Conservation (phyloP, 768 basidiomycete species). For the Mycena albidolilacea region DNA sequence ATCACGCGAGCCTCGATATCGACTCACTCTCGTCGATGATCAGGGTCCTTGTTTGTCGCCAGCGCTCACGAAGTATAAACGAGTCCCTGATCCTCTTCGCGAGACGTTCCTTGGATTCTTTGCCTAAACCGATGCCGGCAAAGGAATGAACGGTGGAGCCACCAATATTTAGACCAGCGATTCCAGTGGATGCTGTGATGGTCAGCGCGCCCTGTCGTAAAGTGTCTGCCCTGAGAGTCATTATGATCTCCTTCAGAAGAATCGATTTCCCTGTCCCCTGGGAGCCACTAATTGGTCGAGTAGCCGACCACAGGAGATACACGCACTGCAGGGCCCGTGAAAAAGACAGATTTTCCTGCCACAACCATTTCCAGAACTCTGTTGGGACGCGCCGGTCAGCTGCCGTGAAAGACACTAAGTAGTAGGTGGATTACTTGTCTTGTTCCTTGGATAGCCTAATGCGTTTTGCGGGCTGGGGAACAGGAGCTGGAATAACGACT, state of each 20-base stretch:
- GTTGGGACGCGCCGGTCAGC: too few relatives aligned
- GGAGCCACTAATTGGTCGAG: background rate
- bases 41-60: slow-evolving; percentile 67
- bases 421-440: slow-evolving; percentile 6
- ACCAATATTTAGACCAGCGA: slow-evolving; percentile 80
- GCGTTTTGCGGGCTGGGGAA: background rate
- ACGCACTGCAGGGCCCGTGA: slow-evolving; percentile 81
- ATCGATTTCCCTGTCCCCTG: slow-evolving; percentile 81
- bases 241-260: slow-evolving; percentile 74
- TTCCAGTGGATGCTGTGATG: slow-evolving; percentile 76
- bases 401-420: too few relatives aligned
- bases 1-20: background rate
- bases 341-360: slow-evolving; percentile 74
- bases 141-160: slow-evolving; percentile 78
- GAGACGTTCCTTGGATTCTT: slow-evolving; percentile 60
- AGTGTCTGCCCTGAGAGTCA: slow-evolving; percentile 50
- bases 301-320: background rate
- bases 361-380: slow-evolving; percentile 62
- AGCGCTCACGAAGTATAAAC: slow-evolving; percentile 53
- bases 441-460: slow-evolving; percentile 58
- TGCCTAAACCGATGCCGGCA: slow-evolving; percentile 76
- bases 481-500: slow-evolving; percentile 9
- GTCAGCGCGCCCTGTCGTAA: slow-evolving; percentile 53
- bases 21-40: slow-evolving; percentile 81
- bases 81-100: slow-evolving; percentile 50